These are phyloP conservation scores for Spongospora subterranea DNA, from an alignment of 208 protist genomes.

Conservation along the genomic window DNA sequence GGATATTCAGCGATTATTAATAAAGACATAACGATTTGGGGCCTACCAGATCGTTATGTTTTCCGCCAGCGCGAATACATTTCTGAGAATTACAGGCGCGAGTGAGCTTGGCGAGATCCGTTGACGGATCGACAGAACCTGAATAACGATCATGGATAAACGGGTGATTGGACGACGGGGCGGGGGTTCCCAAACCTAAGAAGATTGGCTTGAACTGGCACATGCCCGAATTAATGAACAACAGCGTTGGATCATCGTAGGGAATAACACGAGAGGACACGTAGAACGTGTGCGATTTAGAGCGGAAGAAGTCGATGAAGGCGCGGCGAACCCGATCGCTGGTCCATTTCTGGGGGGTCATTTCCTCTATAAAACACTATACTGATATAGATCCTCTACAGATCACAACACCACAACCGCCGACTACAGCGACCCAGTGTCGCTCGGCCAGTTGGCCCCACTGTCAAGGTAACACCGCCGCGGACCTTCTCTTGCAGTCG, in stretches of 20 bases:
- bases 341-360: slow-evolving; percentile 56
- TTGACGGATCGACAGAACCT: slow-evolving; percentile 81
- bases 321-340: slow-evolving; percentile 60
- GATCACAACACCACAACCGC: too few relatives aligned
- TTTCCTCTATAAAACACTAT: too few relatives aligned
- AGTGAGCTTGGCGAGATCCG: slow-evolving; percentile 86
- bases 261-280: slow-evolving; percentile 90
- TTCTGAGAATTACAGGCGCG: slow-evolving; percentile 96
- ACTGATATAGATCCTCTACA: too few relatives aligned
- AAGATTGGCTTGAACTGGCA: slow-evolving; percentile 96
- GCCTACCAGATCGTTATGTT: slow-evolving; percentile 94
- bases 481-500: too few relatives aligned
- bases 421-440: too few relatives aligned
- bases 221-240: slow-evolving; percentile 97
- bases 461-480: too few relatives aligned
- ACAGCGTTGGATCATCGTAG: slow-evolving; percentile 94
- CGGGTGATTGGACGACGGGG: background rate
- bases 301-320: slow-evolving; percentile 80
- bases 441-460: too few relatives aligned
- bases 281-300: slow-evolving; percentile 86
- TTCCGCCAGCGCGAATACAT: slow-evolving; percentile 98
- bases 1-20: background rate
- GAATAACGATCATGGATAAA: too few relatives aligned
- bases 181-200: slow-evolving; percentile 82
- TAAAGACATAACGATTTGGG: background rate